Base-by-base conservation (phyloP, 2,329 filamentous ascomycete genomes). In the Lecanoromycetidae sp. region DNA sequence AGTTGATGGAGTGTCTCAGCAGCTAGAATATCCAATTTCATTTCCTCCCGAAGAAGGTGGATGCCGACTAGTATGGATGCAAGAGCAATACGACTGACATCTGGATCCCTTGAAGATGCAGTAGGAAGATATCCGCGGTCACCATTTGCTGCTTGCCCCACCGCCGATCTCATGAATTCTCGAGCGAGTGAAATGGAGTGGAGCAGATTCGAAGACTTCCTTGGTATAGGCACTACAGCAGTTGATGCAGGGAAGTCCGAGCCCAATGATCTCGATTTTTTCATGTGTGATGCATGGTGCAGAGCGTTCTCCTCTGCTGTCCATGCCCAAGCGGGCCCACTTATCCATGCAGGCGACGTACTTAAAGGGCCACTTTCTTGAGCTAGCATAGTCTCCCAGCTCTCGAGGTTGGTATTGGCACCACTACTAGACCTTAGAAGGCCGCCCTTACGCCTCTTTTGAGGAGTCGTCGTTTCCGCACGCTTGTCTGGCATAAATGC, bases 1-100 rank as follows among this genome's bases (percentile, higher is more conserved):
- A 96, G 64, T 34, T 73, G 69, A 12, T 69, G 64, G 19, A 65
- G 56, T 34, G 71, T 65, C 17, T 62, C 63, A 39, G 60, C 63
- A 9, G 69, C 64, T n/a, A 65, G 61, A 3, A 80, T 75, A 51
- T 85, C 78, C 1, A 98, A 74, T 60, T 94, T 96, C 52, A 84
- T 74, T 61, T 98, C 91, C 61, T 98, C 90, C 0, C 84, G 74
- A n/a, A 94, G 69, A 3, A 96, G 70, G 65, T 98, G 91, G 10
- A 98, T 69, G 1, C 77, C 82, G 32, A 80, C 69, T 54, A 93
- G 69, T 30, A 90, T 74, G 43, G 84, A 71, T 57, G 84, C 76
- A 60, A 82, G 68, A 27, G 83, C 72, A 46, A 79, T 80, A 47
- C 75, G 71, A 35, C 79, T 74, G 41, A 71, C 70, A 48, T 77